Evolutionary conservation across 129 eudicot genomes (phyloP).

Genomic region (Heracleum sosnowskyi): DNA sequence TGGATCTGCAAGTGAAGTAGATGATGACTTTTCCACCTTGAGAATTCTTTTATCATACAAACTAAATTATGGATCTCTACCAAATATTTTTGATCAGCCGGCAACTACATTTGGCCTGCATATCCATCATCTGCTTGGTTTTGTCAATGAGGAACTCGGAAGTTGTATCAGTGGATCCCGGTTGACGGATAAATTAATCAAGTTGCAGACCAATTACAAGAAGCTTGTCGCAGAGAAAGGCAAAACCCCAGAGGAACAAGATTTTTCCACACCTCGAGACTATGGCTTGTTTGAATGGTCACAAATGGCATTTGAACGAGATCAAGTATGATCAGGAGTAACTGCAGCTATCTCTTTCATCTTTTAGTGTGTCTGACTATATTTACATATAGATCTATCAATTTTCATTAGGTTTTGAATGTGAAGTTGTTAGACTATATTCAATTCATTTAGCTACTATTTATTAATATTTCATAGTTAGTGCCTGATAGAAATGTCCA

Average conservation of each 20-base stretch:
- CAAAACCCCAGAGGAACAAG: not conserved
- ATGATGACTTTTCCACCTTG: not conserved
- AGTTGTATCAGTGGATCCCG: not conserved
- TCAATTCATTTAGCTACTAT: not conserved
- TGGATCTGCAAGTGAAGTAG: not conserved
- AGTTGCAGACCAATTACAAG: slow-evolving; percentile 2
- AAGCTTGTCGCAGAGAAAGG: not conserved
- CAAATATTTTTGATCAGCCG: not conserved
- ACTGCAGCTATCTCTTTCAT: not conserved
- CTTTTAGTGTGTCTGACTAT: not conserved
- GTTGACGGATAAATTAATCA: not conserved
- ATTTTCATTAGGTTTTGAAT: not conserved
- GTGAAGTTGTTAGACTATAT: not conserved
- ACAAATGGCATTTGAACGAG: not conserved
- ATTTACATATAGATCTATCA: not conserved
- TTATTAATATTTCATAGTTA: not conserved
- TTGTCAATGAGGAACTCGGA: not conserved
- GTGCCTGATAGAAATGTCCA: not conserved
- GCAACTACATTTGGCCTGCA: not conserved
- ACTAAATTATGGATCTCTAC: not conserved
- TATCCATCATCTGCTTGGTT: not conserved
- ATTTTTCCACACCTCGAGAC: not conserved
- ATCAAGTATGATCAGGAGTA: not conserved
- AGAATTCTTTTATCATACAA: not conserved
- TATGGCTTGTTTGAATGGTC: not conserved